These are phyloP conservation scores for Globisporangium orthogonon DNA, from an alignment of 352 stramenopile species.

Conservation along the genomic window DNA sequence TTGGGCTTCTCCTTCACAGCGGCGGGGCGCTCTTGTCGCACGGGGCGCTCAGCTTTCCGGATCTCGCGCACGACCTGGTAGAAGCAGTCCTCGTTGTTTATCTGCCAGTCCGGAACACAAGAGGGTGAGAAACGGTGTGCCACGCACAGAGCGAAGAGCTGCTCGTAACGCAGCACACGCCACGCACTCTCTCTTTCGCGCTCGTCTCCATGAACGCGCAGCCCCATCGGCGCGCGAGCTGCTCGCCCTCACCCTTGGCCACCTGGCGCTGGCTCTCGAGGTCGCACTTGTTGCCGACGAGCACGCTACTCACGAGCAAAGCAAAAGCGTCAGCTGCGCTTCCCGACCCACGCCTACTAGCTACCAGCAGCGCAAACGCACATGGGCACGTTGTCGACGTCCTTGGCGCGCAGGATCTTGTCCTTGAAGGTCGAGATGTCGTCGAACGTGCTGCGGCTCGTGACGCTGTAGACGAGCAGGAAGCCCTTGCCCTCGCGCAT, in stretches of 20 bases:
- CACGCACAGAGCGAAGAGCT: not conserved
- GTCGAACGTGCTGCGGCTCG: conserved; percentile 87
- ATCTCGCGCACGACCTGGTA: conserved; percentile 88
- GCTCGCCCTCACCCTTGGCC: conserved; percentile 48
- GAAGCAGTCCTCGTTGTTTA: conserved; percentile 89
- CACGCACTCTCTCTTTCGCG: conserved; percentile 76
- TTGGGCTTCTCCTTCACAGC: conserved; percentile 55
- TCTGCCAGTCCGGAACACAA: conserved; percentile 19
- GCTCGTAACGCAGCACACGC: not conserved
- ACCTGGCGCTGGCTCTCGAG: conserved; percentile 73
- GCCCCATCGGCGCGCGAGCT: conserved; percentile 67
- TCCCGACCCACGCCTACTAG: too few species aligned
- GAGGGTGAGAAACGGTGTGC: too few species aligned
- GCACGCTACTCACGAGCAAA: conserved; percentile 28
- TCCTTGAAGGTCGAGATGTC: conserved; percentile 87
- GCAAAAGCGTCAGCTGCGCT: not conserved
- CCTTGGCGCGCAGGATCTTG: conserved; percentile 87
- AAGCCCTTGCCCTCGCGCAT: conserved; percentile 91
- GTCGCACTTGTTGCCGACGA: conserved; percentile 89
- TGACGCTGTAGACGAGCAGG: conserved; percentile 87
- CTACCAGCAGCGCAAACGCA: conserved; percentile 9
- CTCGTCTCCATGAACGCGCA: conserved; percentile 87
- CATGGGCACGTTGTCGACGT: conserved; percentile 84
- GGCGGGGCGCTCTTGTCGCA: conserved; percentile 27
- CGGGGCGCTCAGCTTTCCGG: conserved; percentile 66